These are phyloP conservation scores for Darksidea phi DNA, from an alignment of 495 filamentous ascomycete genomes.

Conservation along the genomic window DNA sequence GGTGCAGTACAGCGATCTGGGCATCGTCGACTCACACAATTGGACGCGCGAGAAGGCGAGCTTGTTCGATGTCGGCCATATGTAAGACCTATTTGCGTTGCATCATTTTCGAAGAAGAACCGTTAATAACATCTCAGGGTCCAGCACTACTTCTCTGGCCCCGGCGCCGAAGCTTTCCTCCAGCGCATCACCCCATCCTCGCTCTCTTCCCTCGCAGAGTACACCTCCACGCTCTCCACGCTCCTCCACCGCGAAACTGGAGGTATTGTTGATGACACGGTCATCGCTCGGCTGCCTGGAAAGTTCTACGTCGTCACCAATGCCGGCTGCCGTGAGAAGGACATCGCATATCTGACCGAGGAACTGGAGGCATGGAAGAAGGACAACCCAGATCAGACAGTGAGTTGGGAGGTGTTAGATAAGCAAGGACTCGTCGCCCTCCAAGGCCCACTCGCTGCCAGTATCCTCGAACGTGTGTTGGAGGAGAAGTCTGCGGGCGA, in stretches of 20 bases:
- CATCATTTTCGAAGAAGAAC: not conserved
- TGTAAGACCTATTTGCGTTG: conserved; percentile 48
- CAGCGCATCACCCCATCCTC: conserved; percentile 75
- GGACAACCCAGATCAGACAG: conserved; percentile 45
- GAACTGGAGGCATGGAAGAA: conserved; percentile 59
- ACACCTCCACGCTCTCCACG: conserved; percentile 75
- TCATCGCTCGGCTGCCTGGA: conserved; percentile 72
- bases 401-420: conserved; percentile 70
- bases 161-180: conserved; percentile 73
- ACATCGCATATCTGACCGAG: conserved; percentile 66
- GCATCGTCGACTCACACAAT: conserved; percentile 74
- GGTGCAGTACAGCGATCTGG: conserved; percentile 74
- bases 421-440: conserved; percentile 73
- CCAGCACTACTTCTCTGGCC: conserved; percentile 70
- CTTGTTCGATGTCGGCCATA: conserved; percentile 82
- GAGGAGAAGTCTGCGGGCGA: conserved; percentile 50
- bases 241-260: conserved; percentile 75
- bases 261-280: conserved; percentile 89
- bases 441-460: conserved; percentile 76
- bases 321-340: conserved; percentile 86
- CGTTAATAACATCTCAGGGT: conserved; percentile 49
- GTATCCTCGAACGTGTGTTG: conserved; percentile 54
- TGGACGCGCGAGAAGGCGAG: conserved; percentile 86
- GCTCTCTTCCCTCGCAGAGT: conserved; percentile 54
- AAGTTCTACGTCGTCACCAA: conserved; percentile 96